phyloP scores from a whole-genome alignment of 2,329 filamentous ascomycete species.

The Stagonosporopsis chrysanthemi region DNA sequence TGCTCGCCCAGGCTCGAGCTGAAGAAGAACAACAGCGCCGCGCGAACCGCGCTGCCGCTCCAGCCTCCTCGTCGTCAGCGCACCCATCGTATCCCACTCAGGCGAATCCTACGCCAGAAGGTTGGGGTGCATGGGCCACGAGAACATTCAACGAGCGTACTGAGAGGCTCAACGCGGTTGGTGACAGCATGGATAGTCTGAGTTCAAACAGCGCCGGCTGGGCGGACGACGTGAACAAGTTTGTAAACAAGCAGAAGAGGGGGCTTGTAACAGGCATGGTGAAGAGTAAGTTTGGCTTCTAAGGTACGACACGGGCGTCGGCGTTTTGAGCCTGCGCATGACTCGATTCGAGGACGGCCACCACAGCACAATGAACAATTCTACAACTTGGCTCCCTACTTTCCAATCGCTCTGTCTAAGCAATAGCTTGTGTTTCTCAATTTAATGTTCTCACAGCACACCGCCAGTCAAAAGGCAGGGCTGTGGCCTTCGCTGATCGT shows the following conservation, averaged over 20 bases:
- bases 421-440: not conserved
- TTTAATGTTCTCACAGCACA: not conserved
- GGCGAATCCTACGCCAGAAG: conserved; percentile 50
- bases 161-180: conserved; percentile 82
- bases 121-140: conserved; percentile 79
- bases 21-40: conserved; percentile 69
- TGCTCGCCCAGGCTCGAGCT: conserved; percentile 79
- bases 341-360: not conserved
- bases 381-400: not conserved
- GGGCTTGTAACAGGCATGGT: conserved; percentile 74
- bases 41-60: conserved; percentile 44
- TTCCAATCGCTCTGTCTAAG: not conserved
- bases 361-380: conserved; percentile 1
- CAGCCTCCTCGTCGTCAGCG: conserved; percentile 41
- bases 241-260: conserved; percentile 84
- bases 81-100: conserved; percentile 32
- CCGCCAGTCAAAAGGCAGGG: no score
- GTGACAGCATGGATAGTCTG: conserved; percentile 83
- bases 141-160: conserved; percentile 89
- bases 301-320: conserved; percentile 4
- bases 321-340: not conserved
- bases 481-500: not conserved
- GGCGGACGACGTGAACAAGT: conserved; percentile 89
- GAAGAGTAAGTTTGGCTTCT: conserved; percentile 49
- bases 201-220: conserved; percentile 83